Evolutionary conservation across 768 basidiomycete species (phyloP), one percentile per base, ranked within the genome.

Genomic region (Russula sp.): DNA sequence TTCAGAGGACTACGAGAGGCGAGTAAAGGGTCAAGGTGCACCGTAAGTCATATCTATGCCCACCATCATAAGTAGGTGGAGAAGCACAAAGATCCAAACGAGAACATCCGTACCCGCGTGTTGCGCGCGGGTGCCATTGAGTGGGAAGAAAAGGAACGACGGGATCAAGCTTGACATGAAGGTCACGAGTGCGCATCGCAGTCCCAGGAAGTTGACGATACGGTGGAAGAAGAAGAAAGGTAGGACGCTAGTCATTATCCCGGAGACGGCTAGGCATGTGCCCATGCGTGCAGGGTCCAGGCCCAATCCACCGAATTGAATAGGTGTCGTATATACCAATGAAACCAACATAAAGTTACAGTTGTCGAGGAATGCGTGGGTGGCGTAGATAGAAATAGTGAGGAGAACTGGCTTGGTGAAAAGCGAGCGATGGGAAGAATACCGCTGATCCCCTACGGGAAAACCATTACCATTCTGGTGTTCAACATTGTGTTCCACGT

Each of bases 1-100:
- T 70, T 0, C 75, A 69, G 52, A 79, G 77, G 22, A 78, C 76
- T 20, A 77, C 69, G 20, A n/a, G 36, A n/a, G 25, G 14, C 18
- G 2, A 7, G 39, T n/a, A 29, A 32, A 32, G 18, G 54, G 5
- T 9, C 10, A 6, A 8, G 5, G 8, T 41, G 22, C 34, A 43
- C 41, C 41, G 41, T 32, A 45, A 42, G 54, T 22, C 42, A 55
- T 43, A 10, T 13, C 20, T n/a, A 35, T 14, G n/a, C 42, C 42
- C 11, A 55, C n/a, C n/a, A 25, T 34, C 14, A 41, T 55, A 14
- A 45, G 1, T 16, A 55, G 13, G 11, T 55, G 54, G 32, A 55
- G 18, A 32, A 45, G 20, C 41, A 55, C 42, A 6, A 55, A 10
- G n/a, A 13, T 18, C 42, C 16, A 45, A 18, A 42, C 9, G 0